Conservation (phyloP, 768 basidiomycete species). For the Plicaturopsis crispa region DNA sequence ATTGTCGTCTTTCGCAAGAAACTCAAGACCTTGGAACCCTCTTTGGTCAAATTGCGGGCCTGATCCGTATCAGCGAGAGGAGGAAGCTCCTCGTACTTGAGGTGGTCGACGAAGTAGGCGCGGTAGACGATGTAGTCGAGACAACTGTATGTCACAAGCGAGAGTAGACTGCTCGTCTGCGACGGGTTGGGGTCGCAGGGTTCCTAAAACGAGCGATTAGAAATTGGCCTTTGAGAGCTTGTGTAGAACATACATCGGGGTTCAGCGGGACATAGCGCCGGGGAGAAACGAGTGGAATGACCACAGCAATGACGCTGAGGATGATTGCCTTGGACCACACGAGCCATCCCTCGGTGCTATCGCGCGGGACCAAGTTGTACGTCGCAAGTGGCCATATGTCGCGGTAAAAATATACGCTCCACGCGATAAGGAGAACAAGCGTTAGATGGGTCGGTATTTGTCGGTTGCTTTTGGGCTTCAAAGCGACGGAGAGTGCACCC, state of each 20-base stretch:
- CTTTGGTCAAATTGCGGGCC: background rate
- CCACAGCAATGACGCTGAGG: slow-evolving; percentile 33
- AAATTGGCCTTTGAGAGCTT: too few species aligned
- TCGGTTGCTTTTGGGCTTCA: too few species aligned
- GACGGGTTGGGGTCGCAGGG: slow-evolving; percentile 36
- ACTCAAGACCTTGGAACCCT: background rate
- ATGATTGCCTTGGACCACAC: slow-evolving; percentile 49
- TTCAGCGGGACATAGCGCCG: slow-evolving; percentile 52
- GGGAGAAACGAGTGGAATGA: slow-evolving; percentile 50
- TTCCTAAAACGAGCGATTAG: too few species aligned
- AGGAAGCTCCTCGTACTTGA: slow-evolving; percentile 2
- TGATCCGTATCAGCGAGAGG: slow-evolving; percentile 1
- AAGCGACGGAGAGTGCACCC: too few species aligned
- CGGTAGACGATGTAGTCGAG: slow-evolving; percentile 25
- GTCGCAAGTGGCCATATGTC: slow-evolving; percentile 9
- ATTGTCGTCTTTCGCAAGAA: too few species aligned
- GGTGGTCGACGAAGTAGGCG: slow-evolving; percentile 15
- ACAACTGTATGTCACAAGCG: slow-evolving; percentile 29
- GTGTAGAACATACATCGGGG: slow-evolving; percentile 27
- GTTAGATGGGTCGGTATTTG: slow-evolving; percentile 8
- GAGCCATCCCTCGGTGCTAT: slow-evolving; percentile 13
- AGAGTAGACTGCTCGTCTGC: slow-evolving; percentile 34
- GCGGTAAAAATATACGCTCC: slow-evolving; percentile 5
- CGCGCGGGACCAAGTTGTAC: slow-evolving; percentile 1
- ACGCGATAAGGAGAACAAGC: slow-evolving; percentile 1